Evolutionary conservation across 257 asterid species (phyloP).

Genomic region (Marsdenia floribunda): DNA sequence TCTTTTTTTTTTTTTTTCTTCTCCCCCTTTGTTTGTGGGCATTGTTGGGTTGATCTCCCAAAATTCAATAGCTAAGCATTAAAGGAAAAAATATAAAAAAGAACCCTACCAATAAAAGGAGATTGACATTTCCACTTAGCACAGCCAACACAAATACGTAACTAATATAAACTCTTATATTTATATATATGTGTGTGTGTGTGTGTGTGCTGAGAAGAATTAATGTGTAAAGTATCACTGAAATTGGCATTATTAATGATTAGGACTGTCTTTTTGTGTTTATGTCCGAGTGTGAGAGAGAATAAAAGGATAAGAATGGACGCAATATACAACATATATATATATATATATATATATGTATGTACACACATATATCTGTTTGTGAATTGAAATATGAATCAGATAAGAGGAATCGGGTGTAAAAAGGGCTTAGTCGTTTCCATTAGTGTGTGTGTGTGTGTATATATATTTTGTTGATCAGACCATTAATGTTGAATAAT

Average conservation of each 20-base stretch:
- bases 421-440: neutral
- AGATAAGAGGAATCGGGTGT: neutral
- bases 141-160: slow-evolving; percentile 9
- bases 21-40: too few relatives aligned
- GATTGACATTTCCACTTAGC: neutral
- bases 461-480: too few relatives aligned
- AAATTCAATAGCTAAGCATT: too few relatives aligned
- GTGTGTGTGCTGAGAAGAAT: too few relatives aligned
- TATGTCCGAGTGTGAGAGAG: neutral
- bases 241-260: neutral
- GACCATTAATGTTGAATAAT: too few relatives aligned
- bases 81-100: too few relatives aligned
- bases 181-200: neutral
- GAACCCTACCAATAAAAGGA: too few relatives aligned
- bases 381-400: neutral
- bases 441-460: neutral
- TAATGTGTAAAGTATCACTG: neutral
- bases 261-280: neutral
- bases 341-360: too few relatives aligned
- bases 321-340: neutral
- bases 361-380: too few relatives aligned
- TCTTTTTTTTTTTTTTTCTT: too few relatives aligned
- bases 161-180: neutral
- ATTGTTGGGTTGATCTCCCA: too few relatives aligned
- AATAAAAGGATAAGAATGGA: slow-evolving; percentile 7